Conservation (phyloP, 1,284 basidiomycete species). For the Prillingera fragicola region DNA sequence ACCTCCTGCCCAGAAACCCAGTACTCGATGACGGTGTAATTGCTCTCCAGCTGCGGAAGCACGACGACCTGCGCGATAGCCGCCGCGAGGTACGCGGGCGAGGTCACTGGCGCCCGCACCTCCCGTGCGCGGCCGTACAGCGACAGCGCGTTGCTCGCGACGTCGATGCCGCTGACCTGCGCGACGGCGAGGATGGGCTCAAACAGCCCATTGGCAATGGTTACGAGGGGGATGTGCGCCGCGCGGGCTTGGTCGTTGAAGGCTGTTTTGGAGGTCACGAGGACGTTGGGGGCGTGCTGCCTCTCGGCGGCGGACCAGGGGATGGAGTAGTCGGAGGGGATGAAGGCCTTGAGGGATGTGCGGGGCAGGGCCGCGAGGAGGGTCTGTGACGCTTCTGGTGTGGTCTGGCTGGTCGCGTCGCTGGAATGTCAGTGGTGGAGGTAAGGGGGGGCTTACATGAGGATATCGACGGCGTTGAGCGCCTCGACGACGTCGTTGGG, state of each 20-base stretch:
- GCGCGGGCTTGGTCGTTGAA: not conserved
- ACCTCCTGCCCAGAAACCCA: not conserved
- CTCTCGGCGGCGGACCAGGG: not conserved
- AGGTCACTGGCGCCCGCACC: not conserved
- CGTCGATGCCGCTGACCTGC: not conserved
- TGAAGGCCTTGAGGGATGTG: not conserved
- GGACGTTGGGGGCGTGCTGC: too few relatives aligned
- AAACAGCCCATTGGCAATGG: not conserved
- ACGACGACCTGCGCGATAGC: not conserved
- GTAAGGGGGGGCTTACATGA: too few relatives aligned
- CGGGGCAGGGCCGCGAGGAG: not conserved
- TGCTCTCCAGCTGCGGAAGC: not conserved
- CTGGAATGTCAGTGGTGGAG: too few relatives aligned
- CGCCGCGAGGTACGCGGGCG: not conserved
- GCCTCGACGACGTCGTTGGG: not conserved
- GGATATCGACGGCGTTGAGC: not conserved
- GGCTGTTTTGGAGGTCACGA: not conserved
- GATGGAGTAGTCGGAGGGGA: not conserved
- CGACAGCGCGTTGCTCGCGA: not conserved
- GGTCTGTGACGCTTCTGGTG: not conserved
- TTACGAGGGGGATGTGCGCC: not conserved
- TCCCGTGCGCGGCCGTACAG: not conserved
- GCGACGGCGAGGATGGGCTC: not conserved
- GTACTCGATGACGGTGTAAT: not conserved
- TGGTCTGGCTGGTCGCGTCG: not conserved